Evolutionary conservation across 768 basidiomycete species (phyloP), one percentile per base, ranked within the genome.

Genomic region (Naganishia kalamii): DNA sequence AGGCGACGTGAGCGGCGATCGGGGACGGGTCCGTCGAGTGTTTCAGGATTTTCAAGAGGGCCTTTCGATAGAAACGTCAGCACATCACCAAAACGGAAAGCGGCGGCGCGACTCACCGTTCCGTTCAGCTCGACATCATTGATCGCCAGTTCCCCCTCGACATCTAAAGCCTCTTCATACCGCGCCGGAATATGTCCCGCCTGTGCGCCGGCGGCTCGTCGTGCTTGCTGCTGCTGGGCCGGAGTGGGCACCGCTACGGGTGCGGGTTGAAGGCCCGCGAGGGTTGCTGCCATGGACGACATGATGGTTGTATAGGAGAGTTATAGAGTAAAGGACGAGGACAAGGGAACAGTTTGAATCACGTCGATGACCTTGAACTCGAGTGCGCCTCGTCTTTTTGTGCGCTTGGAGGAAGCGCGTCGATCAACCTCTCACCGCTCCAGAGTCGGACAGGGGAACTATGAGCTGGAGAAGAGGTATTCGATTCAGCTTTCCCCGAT

Each of bases 91-190:
- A 25, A n/a, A 44, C 21, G 43, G 12, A 21, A 23, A 23, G n/a
- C 6, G 21, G n/a, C 52, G 12, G 51, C 17, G 33, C 71, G 6
- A 76, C 88, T 76, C 77, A 92, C 92, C 83, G 94, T 79, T 41
- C 87, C 90, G 79, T 92, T 91, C 7, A 97, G 79, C 78, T 92
- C 89, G 15, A 96, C 89, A 65, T 78, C 81, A 48, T 83, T 85
- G 61, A 94, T 79, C 12, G 88, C 84, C 71, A 92, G 90, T 70
- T 89, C 87, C 47, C 87, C 92, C 80, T 96, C 92, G 69, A 92
- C 88, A 79, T 97, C 93, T 75, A 97, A 87, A 60, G 87, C 87
- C 76, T 89, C 92, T 48, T 91, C 85, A 88, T 94, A 90, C 68
- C 90, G 89, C 4, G 91, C 84, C 19, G 93, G 93, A 67, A 96